These are phyloP conservation scores for Shiraia sp. DNA, from an alignment of 2,329 filamentous ascomycete species.

Conservation along the genomic window DNA sequence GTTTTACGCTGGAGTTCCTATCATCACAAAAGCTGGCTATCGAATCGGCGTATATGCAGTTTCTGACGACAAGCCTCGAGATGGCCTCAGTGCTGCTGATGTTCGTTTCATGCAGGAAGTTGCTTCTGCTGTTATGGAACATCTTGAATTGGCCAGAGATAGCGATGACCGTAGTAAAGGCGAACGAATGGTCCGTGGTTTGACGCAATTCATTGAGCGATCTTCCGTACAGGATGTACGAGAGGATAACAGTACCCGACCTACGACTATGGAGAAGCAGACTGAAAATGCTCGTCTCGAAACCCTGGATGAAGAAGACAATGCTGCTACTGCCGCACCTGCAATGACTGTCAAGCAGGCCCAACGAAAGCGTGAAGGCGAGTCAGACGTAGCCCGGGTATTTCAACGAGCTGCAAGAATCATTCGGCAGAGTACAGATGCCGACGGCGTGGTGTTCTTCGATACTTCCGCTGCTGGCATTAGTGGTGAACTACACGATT, in stretches of 20 bases:
- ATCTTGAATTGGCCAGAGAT: constrained; percentile 34
- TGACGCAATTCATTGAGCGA: constrained; percentile 40
- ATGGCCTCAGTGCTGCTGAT: constrained; percentile 25
- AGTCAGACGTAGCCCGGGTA: constrained; percentile 31
- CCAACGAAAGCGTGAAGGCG: constrained; percentile 26
- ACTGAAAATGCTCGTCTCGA: constrained; percentile 40
- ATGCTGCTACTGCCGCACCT: constrained; percentile 3
- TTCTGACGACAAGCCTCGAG: constrained; percentile 35
- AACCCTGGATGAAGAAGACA: constrained; percentile 27
- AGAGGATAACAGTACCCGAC: constrained; percentile 14
- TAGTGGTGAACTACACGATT: constrained; percentile 26
- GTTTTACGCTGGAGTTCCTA: constrained; percentile 40
- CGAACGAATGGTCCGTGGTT: constrained; percentile 38
- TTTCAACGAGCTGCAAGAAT: constrained; percentile 43
- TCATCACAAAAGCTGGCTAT: constrained; percentile 32
- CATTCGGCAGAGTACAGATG: constrained; percentile 36
- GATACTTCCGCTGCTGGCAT: constrained; percentile 38
- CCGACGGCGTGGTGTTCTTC: constrained; percentile 43
- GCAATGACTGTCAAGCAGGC: constrained; percentile 15
- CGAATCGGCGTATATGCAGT: constrained; percentile 39
- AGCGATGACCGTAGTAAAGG: constrained; percentile 30
- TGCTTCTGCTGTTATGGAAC: constrained; percentile 36
- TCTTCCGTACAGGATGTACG: constrained; percentile 28
- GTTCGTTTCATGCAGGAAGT: constrained; percentile 38
- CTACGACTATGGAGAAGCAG: constrained; percentile 36